Conservation (phyloP, 2,329 filamentous ascomycete genomes). For the Pseudonectria buxi region DNA sequence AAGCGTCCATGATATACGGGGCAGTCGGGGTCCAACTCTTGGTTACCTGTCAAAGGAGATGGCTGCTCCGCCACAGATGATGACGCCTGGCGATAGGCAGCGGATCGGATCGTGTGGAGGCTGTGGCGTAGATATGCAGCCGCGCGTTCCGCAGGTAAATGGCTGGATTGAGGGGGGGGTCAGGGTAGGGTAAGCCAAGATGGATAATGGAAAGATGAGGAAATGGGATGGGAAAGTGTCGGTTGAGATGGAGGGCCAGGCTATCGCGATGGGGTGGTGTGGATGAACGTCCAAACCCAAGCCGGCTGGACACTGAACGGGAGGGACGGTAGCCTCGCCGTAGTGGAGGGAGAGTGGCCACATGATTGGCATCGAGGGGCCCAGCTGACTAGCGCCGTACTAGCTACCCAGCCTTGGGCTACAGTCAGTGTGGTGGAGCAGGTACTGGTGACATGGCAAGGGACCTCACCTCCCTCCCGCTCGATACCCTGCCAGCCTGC, state of each 20-base stretch:
- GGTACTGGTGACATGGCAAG: too few species aligned
- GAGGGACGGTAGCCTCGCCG: constrained; percentile 1
- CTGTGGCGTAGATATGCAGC: constrained; percentile 19
- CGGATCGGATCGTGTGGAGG: constrained; percentile 16
- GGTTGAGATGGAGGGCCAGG: constrained; percentile 18
- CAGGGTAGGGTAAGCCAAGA: constrained; percentile 2
- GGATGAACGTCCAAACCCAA: constrained; percentile 1
- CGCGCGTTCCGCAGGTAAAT: constrained; percentile 25
- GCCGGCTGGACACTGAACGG: too few species aligned
- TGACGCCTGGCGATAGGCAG: constrained; percentile 14
- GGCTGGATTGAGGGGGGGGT: constrained; percentile 6
- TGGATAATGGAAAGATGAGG: constrained; percentile 11
- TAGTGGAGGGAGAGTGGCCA: constrained; percentile 15
- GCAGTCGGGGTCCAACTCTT: constrained; percentile 1
- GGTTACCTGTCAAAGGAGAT: constrained; percentile 3
- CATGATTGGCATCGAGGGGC: constrained; percentile 26
- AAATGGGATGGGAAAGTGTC: constrained; percentile 22
- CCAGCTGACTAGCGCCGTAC: constrained; percentile 1
- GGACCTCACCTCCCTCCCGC: too few species aligned
- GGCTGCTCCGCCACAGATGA: constrained; percentile 6
- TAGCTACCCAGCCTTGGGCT: too few species aligned
- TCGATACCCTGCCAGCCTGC: too few species aligned
- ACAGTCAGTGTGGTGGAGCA: too few species aligned
- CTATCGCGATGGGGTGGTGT: constrained; percentile 6
- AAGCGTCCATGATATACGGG: constrained; percentile 15